These are phyloP conservation scores for Epicoccum nigrum DNA, from an alignment of 2,329 filamentous ascomycete species.

Conservation along the genomic window DNA sequence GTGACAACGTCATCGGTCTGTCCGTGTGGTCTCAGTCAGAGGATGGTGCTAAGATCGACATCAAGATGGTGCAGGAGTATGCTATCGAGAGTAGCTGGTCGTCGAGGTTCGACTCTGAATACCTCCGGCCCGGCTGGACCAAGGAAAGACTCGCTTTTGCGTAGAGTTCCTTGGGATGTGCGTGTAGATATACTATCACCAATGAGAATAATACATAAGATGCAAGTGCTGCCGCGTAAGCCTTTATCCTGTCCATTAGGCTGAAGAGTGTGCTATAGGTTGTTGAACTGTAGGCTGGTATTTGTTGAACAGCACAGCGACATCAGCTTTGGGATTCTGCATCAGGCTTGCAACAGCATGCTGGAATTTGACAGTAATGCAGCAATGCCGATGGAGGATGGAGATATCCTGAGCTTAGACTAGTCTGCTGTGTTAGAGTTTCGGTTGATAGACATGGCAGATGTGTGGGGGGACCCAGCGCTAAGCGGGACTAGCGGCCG, in stretches of 20 bases:
- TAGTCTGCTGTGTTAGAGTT: background rate
- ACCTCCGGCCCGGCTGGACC: conserved; percentile 60
- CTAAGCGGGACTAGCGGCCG: conserved; percentile 16
- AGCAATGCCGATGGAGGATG: background rate
- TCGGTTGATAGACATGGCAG: conserved; percentile 17
- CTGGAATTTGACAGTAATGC: too few relatives aligned
- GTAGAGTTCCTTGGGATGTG: conserved; percentile 9
- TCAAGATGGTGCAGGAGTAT: conserved; percentile 62
- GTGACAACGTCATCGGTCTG: conserved; percentile 63
- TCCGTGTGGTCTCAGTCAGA: conserved; percentile 66
- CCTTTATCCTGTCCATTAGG: background rate
- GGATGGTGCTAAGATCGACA: conserved; percentile 56
- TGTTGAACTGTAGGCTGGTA: too few relatives aligned
- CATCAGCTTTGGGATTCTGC: too few relatives aligned
- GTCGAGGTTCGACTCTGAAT: conserved; percentile 55
- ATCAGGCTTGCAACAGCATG: too few relatives aligned
- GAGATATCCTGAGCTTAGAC: conserved; percentile 1
- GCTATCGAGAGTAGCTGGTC: conserved; percentile 61
- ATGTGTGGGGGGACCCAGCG: conserved; percentile 22
- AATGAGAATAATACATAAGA: background rate
- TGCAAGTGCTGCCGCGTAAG: background rate
- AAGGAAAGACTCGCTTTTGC: conserved; percentile 42
- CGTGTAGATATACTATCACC: background rate
- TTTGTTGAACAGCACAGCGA: too few relatives aligned
- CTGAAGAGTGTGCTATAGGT: too few relatives aligned